phyloP scores from a whole-genome alignment of 2,329 filamentous ascomycete genomes.

The Orbilia brochopaga region DNA sequence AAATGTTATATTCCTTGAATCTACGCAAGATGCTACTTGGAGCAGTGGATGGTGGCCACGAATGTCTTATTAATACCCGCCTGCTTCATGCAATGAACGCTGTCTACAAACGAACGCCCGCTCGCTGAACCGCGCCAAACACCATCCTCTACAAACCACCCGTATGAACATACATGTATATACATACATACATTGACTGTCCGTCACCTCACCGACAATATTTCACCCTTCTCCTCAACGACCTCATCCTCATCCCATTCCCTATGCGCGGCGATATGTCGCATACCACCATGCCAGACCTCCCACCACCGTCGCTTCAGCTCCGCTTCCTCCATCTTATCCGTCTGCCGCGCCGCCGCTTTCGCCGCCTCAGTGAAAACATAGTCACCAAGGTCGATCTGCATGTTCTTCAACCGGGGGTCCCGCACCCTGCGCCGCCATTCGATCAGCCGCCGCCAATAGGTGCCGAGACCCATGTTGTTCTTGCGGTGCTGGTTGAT shows the following conservation, averaged over 20 bases:
- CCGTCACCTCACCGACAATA: constrained; percentile 6
- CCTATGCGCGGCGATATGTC: constrained; percentile 34
- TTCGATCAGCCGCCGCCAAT: constrained; percentile 40
- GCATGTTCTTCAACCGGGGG: constrained; percentile 33
- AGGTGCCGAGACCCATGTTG: constrained; percentile 41
- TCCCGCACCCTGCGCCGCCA: constrained; percentile 45
- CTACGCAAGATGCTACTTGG: too few species aligned
- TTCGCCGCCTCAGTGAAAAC: constrained; percentile 27
- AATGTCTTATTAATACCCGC: too few species aligned
- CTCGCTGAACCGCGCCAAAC: constrained; percentile 13
- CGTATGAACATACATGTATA: neutral
- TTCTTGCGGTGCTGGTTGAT: constrained; percentile 45
- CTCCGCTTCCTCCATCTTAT: constrained; percentile 20
- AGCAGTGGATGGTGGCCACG: too few species aligned
- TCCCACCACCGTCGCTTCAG: constrained; percentile 41
- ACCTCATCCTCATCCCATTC: constrained; percentile 48
- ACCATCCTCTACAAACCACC: constrained; percentile 1
- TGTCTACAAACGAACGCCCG: neutral
- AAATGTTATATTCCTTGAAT: too few species aligned
- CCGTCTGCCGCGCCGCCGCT: constrained; percentile 10
- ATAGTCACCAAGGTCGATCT: constrained; percentile 34
- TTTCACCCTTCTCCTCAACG: constrained; percentile 2
- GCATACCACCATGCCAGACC: constrained; percentile 45
- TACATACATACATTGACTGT: neutral
- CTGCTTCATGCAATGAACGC: neutral